Conservation (phyloP, 129 eudicot species). For the Helichrysum umbraculigerum region DNA sequence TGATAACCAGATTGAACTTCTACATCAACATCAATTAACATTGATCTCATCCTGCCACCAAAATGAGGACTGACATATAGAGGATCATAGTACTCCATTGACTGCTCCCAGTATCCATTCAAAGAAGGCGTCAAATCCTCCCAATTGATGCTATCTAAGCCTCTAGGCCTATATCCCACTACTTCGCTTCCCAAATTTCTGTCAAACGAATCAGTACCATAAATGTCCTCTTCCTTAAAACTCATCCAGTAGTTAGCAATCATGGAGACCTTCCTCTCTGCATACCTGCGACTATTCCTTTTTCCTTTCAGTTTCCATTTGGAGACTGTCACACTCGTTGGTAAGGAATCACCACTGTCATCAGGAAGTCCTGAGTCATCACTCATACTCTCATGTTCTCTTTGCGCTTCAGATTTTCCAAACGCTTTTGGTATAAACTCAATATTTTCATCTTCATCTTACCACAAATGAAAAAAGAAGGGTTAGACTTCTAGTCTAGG, state of each 20-base stretch:
- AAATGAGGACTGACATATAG: slow-evolving; percentile 29
- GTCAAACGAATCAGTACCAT: slow-evolving; percentile 23
- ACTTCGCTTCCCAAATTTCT: slow-evolving; percentile 30
- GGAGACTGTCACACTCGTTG: slow-evolving; percentile 50
- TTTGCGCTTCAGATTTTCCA: slow-evolving; percentile 50
- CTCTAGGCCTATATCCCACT: slow-evolving; percentile 41
- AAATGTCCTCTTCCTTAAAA: slow-evolving; percentile 32
- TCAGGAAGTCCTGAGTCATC: slow-evolving; percentile 51
- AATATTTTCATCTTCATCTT: slow-evolving; percentile 68
- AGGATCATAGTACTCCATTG: slow-evolving; percentile 43
- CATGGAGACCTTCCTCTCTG: slow-evolving; percentile 40
- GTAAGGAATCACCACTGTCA: slow-evolving; percentile 41
- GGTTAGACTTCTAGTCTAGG: not conserved
- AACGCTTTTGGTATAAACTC: slow-evolving; percentile 61
- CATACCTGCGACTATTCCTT: slow-evolving; percentile 62
- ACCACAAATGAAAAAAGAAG: slow-evolving; percentile 21
- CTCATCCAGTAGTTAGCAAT: slow-evolving; percentile 31
- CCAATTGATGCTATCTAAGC: slow-evolving; percentile 30
- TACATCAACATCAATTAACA: slow-evolving; percentile 81
- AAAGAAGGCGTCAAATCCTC: slow-evolving; percentile 34
- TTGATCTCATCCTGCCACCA: slow-evolving; percentile 39
- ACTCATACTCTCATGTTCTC: slow-evolving; percentile 56
- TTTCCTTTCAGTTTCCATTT: slow-evolving; percentile 89
- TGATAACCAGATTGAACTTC: slow-evolving; percentile 80
- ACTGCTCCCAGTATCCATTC: slow-evolving; percentile 69